Percentiles rank a stretch among this genome's conserved stretches.
Conservation (phyloP, 257 asterid species). For the Euphrasia confusa region DNA sequence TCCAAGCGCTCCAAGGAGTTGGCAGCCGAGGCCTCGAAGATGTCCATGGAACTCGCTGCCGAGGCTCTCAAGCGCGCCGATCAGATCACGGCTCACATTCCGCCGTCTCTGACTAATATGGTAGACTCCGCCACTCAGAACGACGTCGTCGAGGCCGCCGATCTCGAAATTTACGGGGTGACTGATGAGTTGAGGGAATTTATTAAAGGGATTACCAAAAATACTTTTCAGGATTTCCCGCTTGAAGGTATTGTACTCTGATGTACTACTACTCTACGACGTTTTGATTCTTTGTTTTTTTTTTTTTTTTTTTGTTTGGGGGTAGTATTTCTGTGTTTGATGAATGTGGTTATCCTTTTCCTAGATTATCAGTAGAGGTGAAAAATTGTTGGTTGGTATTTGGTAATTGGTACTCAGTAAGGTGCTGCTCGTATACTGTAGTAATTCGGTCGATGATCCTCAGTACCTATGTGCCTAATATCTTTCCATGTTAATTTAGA, state of each 20-base stretch:
- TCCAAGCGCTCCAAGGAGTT: constrained; percentile 64
- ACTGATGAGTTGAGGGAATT: constrained; percentile 81
- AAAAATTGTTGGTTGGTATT: not conserved
- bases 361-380: constrained; percentile 3
- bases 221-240: constrained; percentile 78
- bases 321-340: constrained; percentile 4
- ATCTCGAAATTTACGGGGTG: constrained; percentile 69
- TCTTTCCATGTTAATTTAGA: constrained; percentile 17
- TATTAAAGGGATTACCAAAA: constrained; percentile 56
- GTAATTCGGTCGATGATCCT: not conserved
- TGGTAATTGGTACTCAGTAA: not conserved
- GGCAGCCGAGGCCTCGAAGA: constrained; percentile 80
- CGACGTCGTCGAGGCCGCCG: constrained; percentile 35
- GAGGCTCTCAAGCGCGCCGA: constrained; percentile 86
- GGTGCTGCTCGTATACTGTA: not conserved
- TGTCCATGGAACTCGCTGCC: constrained; percentile 41
- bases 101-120: constrained; percentile 47
- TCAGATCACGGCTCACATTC: constrained; percentile 84
- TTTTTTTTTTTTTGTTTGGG: constrained; percentile 11
- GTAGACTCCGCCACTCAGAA: constrained; percentile 39
- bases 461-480: constrained; percentile 9
- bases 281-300: constrained; percentile 19
- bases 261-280: constrained; percentile 11
- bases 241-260: constrained; percentile 46
- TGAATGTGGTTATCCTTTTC: constrained; percentile 9